Base-by-base conservation (phyloP, 768 basidiomycete species). In the Leucocoprinus birnbaumii region DNA sequence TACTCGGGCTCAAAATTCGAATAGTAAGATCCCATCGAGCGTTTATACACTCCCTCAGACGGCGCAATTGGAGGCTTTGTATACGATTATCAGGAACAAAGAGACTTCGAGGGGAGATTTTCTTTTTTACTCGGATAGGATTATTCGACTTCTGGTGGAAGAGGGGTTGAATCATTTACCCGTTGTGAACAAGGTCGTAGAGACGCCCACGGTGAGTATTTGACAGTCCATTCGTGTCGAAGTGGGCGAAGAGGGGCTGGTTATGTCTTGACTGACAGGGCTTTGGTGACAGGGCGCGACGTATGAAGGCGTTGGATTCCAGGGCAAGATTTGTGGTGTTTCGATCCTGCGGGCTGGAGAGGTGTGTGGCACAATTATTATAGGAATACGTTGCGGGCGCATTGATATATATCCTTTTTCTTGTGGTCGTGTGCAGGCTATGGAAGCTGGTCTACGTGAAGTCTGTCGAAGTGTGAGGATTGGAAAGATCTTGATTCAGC, bases 401-500 rank as follows among this genome's bases (percentile, higher is more conserved):
- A 31, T 31, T 57, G 46, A 56, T 45, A 53, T 46, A 13, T 26
- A 31, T 31, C 11, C 31, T 31, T 5, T 31, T 31, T 47, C 8
- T 44, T 44, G 51, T 26, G 16, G 38, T 45, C 31, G 41, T 40
- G 40, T 42, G 10, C 55, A 94, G 90, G 94, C 95, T 1, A 99
- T 99, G 96, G 96, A 99, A 72, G 92, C 91, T 11, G 97, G 96
- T 37, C 75, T 99, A 58, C 79, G 96, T 41, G 96, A 98, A 69
- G 96, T 98, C 37, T 98, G 95, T 73, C 81, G 96, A 62, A 91
- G 85, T 63, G 90, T 92, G 24, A 81, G 96, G 59, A 96, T 99
- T 56, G 96, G 96, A 46, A 99, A 99, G 76, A 98, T 99, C 64
- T 77, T 99, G 46, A 99, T 99, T 58, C 96, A 99, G 72, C 73